Conservation (phyloP, 305 asterid species). For the Rubia tinctorum region DNA sequence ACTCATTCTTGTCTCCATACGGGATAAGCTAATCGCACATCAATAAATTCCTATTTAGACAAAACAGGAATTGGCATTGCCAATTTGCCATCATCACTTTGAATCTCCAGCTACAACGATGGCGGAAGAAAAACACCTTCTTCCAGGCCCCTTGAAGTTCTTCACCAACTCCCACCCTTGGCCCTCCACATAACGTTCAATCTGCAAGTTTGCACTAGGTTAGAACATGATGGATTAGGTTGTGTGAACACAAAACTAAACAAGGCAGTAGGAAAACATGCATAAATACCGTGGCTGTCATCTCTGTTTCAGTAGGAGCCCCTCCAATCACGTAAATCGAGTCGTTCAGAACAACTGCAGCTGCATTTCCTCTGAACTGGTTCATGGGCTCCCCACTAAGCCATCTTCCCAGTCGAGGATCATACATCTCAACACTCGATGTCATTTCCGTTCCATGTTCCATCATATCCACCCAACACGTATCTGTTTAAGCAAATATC, state of each 20-base stretch:
- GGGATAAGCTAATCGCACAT: too few species aligned
- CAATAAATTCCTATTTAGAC: too few species aligned
- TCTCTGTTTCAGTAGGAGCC: constrained; percentile 27
- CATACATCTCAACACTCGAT: constrained; percentile 57
- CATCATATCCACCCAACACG: constrained; percentile 72
- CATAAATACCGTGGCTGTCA: constrained; percentile 19
- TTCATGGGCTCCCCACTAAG: constrained; percentile 52
- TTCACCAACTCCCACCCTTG: constrained; percentile 56
- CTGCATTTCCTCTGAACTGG: constrained; percentile 44
- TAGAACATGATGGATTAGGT: too few species aligned
- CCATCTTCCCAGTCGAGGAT: constrained; percentile 73
- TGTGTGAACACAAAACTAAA: too few species aligned
- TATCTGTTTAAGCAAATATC: constrained; percentile 38
- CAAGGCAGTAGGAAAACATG: too few species aligned
- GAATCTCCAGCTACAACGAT: constrained; percentile 35
- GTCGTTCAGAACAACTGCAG: constrained; percentile 48
- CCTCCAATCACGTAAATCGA: constrained; percentile 32
- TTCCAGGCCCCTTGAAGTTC: constrained; percentile 20
- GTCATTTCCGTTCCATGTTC: constrained; percentile 37
- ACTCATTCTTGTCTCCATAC: too few species aligned
- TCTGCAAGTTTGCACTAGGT: neutral
- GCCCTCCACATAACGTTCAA: constrained; percentile 69
- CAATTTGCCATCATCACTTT: too few species aligned
- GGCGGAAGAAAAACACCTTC: constrained; percentile 55
- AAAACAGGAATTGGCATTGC: too few species aligned